These are phyloP conservation scores for Colletotrichum cereale DNA, from an alignment of 2,329 filamentous ascomycete genomes.

Conservation along the genomic window DNA sequence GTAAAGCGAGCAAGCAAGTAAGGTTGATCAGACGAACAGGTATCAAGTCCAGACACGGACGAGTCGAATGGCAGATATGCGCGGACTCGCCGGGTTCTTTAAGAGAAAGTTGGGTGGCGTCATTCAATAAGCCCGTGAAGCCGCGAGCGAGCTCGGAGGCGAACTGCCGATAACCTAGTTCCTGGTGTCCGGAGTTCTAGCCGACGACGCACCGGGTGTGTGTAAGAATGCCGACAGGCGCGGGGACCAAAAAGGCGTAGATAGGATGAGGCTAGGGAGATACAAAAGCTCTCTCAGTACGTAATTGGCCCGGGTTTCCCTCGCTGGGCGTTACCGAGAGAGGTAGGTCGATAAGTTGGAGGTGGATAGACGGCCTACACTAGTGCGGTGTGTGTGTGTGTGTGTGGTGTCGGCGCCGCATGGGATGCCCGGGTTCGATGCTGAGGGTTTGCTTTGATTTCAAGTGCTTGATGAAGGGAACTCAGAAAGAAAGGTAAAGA, in stretches of 20 bases:
- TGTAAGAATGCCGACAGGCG: not conserved
- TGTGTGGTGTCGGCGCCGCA: too few relatives aligned
- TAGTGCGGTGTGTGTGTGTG: conserved; percentile 29
- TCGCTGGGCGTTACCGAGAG: conserved; percentile 19
- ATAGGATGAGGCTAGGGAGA: not conserved
- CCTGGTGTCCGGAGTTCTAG: conserved; percentile 3
- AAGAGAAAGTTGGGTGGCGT: not conserved
- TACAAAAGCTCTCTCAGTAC: conserved; percentile 14
- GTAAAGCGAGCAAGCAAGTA: not conserved
- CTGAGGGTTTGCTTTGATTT: not conserved
- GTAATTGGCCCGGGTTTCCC: conserved; percentile 22
- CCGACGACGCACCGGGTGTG: not conserved
- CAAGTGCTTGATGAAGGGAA: not conserved
- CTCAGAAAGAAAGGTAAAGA: not conserved
- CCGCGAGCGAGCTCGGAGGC: conserved; percentile 19
- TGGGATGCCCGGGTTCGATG: conserved; percentile 13
- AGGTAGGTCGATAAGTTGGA: conserved; percentile 34
- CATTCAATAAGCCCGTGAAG: not conserved
- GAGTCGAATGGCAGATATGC: not conserved
- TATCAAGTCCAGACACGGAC: too few relatives aligned
- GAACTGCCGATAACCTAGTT: not conserved
- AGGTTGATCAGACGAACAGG: not conserved
- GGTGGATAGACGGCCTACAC: conserved; percentile 18
- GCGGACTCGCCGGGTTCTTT: not conserved
- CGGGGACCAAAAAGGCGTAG: not conserved